Percentiles rank a stretch among this genome's conserved stretches.
Conservation (phyloP, 371 early-diverging fungal species). For the Mortierella sp. region DNA sequence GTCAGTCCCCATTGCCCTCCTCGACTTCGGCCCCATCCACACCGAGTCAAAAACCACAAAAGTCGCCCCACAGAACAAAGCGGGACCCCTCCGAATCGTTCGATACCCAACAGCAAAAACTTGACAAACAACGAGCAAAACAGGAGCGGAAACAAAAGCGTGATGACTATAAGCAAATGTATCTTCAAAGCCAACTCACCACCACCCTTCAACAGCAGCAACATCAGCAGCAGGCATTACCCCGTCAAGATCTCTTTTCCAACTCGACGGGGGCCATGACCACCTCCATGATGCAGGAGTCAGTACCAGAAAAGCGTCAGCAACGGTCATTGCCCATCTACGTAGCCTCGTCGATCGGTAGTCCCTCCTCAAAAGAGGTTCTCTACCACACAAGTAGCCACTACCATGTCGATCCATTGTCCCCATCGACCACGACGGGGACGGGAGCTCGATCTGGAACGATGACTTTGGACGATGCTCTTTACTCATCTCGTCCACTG, state of each 20-base stretch:
- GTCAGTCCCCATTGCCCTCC: slow-evolving; percentile 8
- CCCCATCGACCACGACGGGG: background rate
- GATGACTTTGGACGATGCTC: background rate
- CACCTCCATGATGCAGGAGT: slow-evolving; percentile 18
- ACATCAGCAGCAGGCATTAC: background rate
- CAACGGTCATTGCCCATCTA: slow-evolving; percentile 40
- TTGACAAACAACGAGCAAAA: slow-evolving; percentile 26
- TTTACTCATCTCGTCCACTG: slow-evolving; percentile 12
- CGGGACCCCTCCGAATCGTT: slow-evolving; percentile 16
- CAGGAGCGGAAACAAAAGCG: slow-evolving; percentile 36
- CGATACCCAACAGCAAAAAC: slow-evolving; percentile 12
- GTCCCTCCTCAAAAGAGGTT: slow-evolving; percentile 19
- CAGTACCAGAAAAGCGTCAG: slow-evolving; percentile 15
- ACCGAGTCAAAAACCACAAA: background rate
- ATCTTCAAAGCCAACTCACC: slow-evolving; percentile 24
- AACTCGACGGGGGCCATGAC: background rate
- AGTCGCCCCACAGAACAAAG: slow-evolving; percentile 4
- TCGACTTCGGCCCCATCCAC: slow-evolving; percentile 1
- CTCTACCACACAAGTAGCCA: slow-evolving; percentile 30
- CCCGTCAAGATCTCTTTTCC: background rate
- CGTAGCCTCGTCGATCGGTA: background rate
- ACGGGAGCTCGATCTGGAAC: too few species aligned
- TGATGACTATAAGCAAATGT: slow-evolving; percentile 36
- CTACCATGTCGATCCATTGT: slow-evolving; percentile 13
- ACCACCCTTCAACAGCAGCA: background rate